phyloP scores from a whole-genome alignment of 805 yeast species.

The Zygotorulaspora danielsina region DNA sequence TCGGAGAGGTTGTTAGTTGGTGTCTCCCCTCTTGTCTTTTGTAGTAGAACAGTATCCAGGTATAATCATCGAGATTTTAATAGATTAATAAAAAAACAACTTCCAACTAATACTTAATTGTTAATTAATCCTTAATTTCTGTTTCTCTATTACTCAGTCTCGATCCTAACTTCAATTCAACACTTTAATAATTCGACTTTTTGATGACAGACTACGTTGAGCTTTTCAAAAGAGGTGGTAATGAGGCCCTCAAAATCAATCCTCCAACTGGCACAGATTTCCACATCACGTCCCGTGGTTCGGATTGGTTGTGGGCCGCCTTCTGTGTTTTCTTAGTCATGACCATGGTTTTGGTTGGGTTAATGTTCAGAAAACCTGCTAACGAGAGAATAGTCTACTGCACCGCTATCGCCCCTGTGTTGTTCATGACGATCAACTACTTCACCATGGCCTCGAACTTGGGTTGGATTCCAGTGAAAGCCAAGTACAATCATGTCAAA shows the following conservation, averaged over 20 bases:
- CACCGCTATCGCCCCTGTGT: slow-evolving; percentile 43
- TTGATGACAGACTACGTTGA: slow-evolving; percentile 20
- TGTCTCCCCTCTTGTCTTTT: background rate
- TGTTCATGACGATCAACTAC: slow-evolving; percentile 46
- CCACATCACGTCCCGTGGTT: slow-evolving; percentile 55
- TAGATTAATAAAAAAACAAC: background rate
- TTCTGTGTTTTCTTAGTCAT: slow-evolving; percentile 45
- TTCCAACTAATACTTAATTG: slow-evolving; percentile 1
- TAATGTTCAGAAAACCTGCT: slow-evolving; percentile 31
- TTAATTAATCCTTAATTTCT: slow-evolving; percentile 1
- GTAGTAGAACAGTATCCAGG: background rate
- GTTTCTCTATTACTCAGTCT: background rate
- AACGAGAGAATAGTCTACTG: slow-evolving; percentile 36
- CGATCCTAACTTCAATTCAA: background rate
- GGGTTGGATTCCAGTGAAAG: slow-evolving; percentile 49
- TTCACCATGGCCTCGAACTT: slow-evolving; percentile 58
- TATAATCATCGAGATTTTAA: background rate
- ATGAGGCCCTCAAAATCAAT: slow-evolving; percentile 44
- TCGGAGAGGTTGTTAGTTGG: background rate
- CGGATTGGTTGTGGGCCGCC: slow-evolving; percentile 71
- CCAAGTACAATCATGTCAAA: slow-evolving; percentile 48
- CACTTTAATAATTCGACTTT: background rate
- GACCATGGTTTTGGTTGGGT: slow-evolving; percentile 28
- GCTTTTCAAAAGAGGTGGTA: slow-evolving; percentile 32
- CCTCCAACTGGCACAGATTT: slow-evolving; percentile 46